Evolutionary conservation across 1,284 basidiomycete genomes (phyloP), one percentile per base, ranked within the genome.

Genomic region (Xerocomus amazonicus): DNA sequence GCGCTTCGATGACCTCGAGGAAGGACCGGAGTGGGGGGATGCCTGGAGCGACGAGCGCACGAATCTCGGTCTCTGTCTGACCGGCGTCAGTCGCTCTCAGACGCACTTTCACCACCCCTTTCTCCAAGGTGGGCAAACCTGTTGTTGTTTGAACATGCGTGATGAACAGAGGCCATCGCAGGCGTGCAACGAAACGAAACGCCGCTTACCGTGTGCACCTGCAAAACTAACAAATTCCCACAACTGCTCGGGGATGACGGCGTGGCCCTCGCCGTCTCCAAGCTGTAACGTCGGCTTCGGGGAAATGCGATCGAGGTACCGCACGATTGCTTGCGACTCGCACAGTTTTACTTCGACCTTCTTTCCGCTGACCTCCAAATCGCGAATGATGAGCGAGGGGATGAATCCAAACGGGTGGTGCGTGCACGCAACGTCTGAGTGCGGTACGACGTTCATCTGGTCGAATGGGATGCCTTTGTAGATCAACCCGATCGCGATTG

Each of bases 331-430:
- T 36, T 55, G 51, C 0, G 57, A 65, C 40, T 67, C 67, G 37
- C 63, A 48, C 43, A 69, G 46, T 40, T 55, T 66, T 17, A 68
- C 50, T 14, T 68, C 50, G 33, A 56, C 55, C 9, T 31, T 28
- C 13, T 55, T 54, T 13, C 61, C 66, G 19, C 57, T 31, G 45
- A 63, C 49, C 36, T 17, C 40, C 9, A 29, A 13, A 13, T 59
- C 54, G 40, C 60, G 64, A 47, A 67, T 56, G 50, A 67, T 23
- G 40, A 67, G 61, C 0, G 66, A 63, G 28, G 65, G 65, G 6
- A 67, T 17, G 49, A 66, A 70, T 23, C 67, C 67, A 27, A 67
- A 70, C 9, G 59, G 67, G 32, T 67, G 65, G 47, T 66, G 31
- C 2, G 60, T 53, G 38, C 61, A 54, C 23, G 68, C 65, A 13